These are phyloP conservation scores for Morella rubra DNA, from an alignment of 306 rosid species.

Conservation along the genomic window DNA sequence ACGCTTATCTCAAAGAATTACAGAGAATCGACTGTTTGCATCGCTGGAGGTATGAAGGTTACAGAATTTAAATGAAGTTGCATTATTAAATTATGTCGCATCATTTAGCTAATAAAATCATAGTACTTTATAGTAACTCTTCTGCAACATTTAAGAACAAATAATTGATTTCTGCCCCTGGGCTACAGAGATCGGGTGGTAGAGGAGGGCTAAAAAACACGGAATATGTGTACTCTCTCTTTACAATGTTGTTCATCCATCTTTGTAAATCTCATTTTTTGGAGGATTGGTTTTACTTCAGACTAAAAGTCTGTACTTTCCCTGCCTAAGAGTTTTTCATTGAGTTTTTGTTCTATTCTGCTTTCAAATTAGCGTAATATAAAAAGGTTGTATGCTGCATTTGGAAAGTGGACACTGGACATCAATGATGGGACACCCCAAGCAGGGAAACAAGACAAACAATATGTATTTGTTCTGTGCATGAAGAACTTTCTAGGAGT, in stretches of 20 bases:
- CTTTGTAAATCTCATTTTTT: neutral
- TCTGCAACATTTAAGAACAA: neutral
- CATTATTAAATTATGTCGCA: neutral
- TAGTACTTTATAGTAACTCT: neutral
- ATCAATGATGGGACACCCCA: neutral
- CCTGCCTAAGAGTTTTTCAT: neutral
- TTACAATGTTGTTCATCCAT: neutral
- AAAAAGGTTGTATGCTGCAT: neutral
- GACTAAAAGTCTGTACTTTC: neutral
- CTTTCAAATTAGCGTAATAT: neutral
- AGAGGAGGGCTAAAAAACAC: neutral
- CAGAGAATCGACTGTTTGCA: conserved; percentile 73
- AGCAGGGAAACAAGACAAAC: neutral
- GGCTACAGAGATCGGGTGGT: neutral
- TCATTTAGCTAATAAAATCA: neutral
- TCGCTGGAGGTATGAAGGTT: conserved; percentile 81
- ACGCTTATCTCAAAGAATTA: conserved; percentile 52
- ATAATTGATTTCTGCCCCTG: neutral
- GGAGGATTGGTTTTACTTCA: neutral
- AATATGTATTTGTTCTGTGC: neutral
- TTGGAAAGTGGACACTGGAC: neutral
- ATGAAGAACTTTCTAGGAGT: neutral
- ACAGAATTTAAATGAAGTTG: conserved; percentile 27
- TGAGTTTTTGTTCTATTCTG: neutral
- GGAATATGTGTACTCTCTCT: neutral